Percentiles rank a stretch among this genome's conserved stretches.
phyloP scores from a whole-genome alignment of 2,329 filamentous ascomycete genomes.

The Gnomoniopsis smithogilvyi region DNA sequence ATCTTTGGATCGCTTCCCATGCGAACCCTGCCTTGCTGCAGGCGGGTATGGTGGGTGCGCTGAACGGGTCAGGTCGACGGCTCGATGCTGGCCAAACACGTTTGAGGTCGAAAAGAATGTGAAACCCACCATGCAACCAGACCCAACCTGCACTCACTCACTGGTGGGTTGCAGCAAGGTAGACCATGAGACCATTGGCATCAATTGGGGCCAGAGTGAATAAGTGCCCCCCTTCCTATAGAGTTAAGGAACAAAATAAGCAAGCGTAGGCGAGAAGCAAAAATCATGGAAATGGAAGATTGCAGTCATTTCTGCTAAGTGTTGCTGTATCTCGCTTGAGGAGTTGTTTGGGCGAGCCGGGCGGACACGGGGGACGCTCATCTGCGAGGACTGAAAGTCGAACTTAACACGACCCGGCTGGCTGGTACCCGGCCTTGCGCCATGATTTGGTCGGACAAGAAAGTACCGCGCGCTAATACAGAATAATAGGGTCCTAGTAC shows the following conservation, averaged over 20 bases:
- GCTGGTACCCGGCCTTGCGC: not conserved
- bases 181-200: too few relatives aligned
- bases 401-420: not conserved
- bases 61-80: not conserved
- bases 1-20: too few relatives aligned
- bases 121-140: conserved; percentile 1
- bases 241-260: not conserved
- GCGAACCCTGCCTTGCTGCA: not conserved
- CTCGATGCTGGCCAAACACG: conserved; percentile 8
- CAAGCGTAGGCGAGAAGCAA: not conserved
- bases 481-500: not conserved
- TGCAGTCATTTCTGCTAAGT: not conserved
- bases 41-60: too few relatives aligned
- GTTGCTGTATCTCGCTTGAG: not conserved
- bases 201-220: not conserved
- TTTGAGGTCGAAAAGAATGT: conserved; percentile 6
- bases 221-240: not conserved
- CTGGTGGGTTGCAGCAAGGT: too few relatives aligned
- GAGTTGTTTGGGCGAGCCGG: too few relatives aligned
- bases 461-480: not conserved
- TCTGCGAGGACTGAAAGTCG: not conserved
- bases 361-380: not conserved
- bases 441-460: not conserved
- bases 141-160: not conserved
- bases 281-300: not conserved